These are phyloP conservation scores for Pseudogymnoascus sp. DNA, from an alignment of 2,329 filamentous ascomycete genomes.

Conservation along the genomic window DNA sequence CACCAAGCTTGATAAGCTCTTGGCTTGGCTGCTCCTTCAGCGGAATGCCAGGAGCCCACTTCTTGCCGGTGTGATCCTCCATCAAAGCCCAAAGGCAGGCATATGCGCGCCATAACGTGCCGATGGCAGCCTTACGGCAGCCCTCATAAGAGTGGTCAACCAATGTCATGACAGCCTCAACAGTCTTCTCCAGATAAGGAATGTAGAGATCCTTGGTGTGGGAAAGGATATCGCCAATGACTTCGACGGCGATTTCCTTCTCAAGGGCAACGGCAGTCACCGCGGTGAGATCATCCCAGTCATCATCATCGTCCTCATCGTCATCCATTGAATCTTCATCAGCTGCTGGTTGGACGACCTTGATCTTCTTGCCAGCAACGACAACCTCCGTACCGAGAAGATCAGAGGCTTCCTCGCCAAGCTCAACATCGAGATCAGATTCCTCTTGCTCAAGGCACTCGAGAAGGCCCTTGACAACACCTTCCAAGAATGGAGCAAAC, in stretches of 20 bases:
- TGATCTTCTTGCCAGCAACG: slow-evolving; percentile 76
- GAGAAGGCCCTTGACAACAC: slow-evolving; percentile 72
- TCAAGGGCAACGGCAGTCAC: slow-evolving; percentile 87
- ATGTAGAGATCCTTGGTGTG: slow-evolving; percentile 74
- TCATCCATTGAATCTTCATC: slow-evolving; percentile 55
- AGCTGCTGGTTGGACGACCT: slow-evolving; percentile 57
- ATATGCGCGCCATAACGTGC: slow-evolving; percentile 88
- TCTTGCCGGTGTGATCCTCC: slow-evolving; percentile 67
- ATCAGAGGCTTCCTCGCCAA: slow-evolving; percentile 65
- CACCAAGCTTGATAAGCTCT: slow-evolving; percentile 76
- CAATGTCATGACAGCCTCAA: slow-evolving; percentile 72
- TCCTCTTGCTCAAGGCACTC: slow-evolving; percentile 85
- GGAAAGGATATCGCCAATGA: slow-evolving; percentile 84
- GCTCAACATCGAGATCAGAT: slow-evolving; percentile 65
- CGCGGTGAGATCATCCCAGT: slow-evolving; percentile 74
- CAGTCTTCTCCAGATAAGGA: slow-evolving; percentile 80
- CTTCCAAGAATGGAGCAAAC: slow-evolving; percentile 68
- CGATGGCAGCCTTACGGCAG: slow-evolving; percentile 82
- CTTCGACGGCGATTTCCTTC: slow-evolving; percentile 95
- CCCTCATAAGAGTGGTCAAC: slow-evolving; percentile 88
- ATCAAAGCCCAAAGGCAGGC: slow-evolving; percentile 83
- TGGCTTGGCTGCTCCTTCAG: slow-evolving; percentile 69
- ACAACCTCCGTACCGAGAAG: slow-evolving; percentile 69
- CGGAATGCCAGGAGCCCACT: slow-evolving; percentile 85
- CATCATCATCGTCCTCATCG: slow-evolving; percentile 68